Percentiles rank a stretch among this genome's conserved stretches.
These are phyloP conservation scores for Penicillium soppii DNA, from an alignment of 495 filamentous ascomycete species.

Conservation along the genomic window DNA sequence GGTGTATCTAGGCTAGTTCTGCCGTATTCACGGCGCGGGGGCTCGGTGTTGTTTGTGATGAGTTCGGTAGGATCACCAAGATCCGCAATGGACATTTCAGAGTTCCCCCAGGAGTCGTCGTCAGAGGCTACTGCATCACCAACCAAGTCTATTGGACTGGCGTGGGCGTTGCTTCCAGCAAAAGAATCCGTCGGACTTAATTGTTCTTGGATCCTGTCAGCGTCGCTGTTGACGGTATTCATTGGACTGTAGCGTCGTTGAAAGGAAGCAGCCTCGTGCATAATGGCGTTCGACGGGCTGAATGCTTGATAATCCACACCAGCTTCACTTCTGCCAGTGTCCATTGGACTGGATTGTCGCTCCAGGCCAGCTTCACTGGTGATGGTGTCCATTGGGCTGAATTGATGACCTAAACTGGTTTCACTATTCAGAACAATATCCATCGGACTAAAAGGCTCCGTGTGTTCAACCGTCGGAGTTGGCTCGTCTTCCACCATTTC, in stretches of 20 bases:
- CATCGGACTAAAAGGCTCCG: constrained; percentile 22
- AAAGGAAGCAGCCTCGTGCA: neutral
- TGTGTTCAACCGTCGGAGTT: constrained; percentile 11
- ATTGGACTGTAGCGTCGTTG: constrained; percentile 17
- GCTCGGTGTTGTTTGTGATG: neutral
- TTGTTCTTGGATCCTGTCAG: constrained; percentile 11
- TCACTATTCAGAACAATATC: constrained; percentile 21
- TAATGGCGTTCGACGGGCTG: neutral
- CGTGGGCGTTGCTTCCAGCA: constrained; percentile 14
- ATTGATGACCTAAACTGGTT: constrained; percentile 14
- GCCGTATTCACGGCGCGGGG: constrained; percentile 15
- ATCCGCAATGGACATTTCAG: constrained; percentile 23
- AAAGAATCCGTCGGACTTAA: constrained; percentile 25
- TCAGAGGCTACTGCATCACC: constrained; percentile 27
- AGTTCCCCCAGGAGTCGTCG: constrained; percentile 25
- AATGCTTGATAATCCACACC: neutral
- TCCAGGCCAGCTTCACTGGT: constrained; percentile 12
- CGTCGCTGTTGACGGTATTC: constrained; percentile 10
- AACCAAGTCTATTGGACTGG: constrained; percentile 29
- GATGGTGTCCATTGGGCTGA: constrained; percentile 17
- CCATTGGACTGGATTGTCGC: constrained; percentile 20
- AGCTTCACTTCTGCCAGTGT: neutral
- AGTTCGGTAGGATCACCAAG: constrained; percentile 15
- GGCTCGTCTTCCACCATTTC: constrained; percentile 16
- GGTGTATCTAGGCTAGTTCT: constrained; percentile 30